Conservation (phyloP, 2,329 filamentous ascomycete genomes). For the Talaromyces funiculosus region DNA sequence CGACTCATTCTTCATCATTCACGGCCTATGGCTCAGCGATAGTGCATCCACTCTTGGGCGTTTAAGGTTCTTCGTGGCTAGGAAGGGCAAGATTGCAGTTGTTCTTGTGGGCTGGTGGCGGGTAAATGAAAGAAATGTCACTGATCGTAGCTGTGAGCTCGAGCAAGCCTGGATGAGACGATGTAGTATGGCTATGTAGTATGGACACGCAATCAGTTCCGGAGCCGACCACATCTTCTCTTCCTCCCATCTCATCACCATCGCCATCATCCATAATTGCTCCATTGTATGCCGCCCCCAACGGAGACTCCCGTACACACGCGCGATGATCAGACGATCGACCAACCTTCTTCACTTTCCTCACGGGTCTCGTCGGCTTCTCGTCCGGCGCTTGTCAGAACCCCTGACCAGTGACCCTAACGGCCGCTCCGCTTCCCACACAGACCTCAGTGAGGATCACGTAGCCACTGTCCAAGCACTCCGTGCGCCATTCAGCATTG, state of each 20-base stretch:
- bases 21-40: background rate
- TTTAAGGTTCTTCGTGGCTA: background rate
- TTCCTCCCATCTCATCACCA: background rate
- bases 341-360: constrained; percentile 3
- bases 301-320: constrained; percentile 2
- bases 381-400: constrained; percentile 1
- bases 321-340: constrained; percentile 4
- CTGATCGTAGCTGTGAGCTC: background rate
- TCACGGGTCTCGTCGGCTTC: constrained; percentile 3
- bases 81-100: background rate
- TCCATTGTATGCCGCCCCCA: too few relatives aligned
- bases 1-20: constrained; percentile 4
- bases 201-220: background rate
- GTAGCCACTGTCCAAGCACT: too few relatives aligned
- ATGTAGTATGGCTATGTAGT: background rate
- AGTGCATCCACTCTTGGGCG: background rate
- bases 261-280: background rate
- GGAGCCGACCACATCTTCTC: background rate
- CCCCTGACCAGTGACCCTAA: background rate
- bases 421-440: constrained; percentile 1
- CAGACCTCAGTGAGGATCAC: background rate
- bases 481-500: background rate
- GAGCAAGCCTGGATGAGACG: background rate
- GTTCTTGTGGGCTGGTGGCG: background rate
- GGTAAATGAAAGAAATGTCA: background rate